phyloP scores from a whole-genome alignment of 768 basidiomycete species.

The Leccinum disarticulatum region DNA sequence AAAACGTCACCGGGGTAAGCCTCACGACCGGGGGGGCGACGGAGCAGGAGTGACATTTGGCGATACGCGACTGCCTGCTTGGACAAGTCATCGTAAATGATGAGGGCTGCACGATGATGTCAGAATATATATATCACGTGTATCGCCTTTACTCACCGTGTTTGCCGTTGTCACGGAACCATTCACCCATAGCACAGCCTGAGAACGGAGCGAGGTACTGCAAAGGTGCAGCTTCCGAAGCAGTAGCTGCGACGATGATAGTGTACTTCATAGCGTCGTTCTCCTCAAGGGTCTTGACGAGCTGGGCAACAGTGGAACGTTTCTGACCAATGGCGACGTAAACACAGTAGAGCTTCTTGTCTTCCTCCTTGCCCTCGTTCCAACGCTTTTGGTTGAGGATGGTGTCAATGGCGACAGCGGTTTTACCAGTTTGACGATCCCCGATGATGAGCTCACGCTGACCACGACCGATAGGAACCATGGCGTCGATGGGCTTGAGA shows the following conservation, averaged over 20 bases:
- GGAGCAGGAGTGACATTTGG: conserved; percentile 99
- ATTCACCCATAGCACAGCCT: conserved; percentile 99
- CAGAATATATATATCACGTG: conserved; percentile 6
- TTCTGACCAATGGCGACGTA: conserved; percentile 99
- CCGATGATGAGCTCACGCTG: conserved; percentile 99
- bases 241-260: conserved; percentile 98
- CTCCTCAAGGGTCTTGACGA: conserved; percentile 99
- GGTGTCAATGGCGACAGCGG: conserved; percentile 98
- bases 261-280: conserved; percentile 99
- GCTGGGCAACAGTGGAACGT: conserved; percentile 98
- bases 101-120: conserved; percentile 60
- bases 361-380: conserved; percentile 97
- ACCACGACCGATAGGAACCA: conserved; percentile 99
- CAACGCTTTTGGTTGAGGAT: conserved; percentile 99
- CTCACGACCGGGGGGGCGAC: conserved; percentile 99
- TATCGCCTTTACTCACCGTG: conserved; percentile 64
- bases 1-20: conserved; percentile 99
- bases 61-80: conserved; percentile 99
- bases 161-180: conserved; percentile 99
- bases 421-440: conserved; percentile 99
- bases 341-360: conserved; percentile 99
- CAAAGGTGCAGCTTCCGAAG: conserved; percentile 97
- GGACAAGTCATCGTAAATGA: conserved; percentile 99
- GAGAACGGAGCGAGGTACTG: conserved; percentile 99
- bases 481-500: conserved; percentile 99